phyloP scores from a whole-genome alignment of 306 rosid species.

The Quercus dentata region DNA sequence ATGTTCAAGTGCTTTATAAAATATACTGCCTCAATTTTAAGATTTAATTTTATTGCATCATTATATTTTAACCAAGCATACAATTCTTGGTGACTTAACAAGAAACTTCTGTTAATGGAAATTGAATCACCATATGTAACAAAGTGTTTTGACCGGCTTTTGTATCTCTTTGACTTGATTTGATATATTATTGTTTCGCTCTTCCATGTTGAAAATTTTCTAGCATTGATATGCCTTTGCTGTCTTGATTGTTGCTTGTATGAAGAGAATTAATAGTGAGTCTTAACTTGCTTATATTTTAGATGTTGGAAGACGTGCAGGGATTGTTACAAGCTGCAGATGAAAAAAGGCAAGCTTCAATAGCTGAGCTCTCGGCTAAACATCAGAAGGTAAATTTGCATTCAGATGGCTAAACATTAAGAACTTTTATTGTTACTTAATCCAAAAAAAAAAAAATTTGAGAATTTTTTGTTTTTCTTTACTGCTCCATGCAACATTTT shows the following conservation, averaged over 20 bases:
- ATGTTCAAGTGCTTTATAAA: constrained; percentile 1
- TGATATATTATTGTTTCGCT: background rate
- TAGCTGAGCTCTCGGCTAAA: constrained; percentile 84
- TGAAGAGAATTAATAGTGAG: background rate
- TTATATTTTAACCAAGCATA: background rate
- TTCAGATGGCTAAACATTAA: background rate
- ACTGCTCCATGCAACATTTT: constrained; percentile 5
- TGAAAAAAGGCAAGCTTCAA: constrained; percentile 81
- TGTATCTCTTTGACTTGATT: background rate
- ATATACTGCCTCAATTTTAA: background rate
- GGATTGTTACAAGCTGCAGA: constrained; percentile 85
- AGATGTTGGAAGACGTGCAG: constrained; percentile 85
- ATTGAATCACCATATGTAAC: background rate
- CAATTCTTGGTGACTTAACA: background rate
- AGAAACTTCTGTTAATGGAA: background rate
- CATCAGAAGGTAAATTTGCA: constrained; percentile 71
- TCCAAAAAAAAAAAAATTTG: too few relatives aligned
- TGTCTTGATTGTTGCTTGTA: background rate
- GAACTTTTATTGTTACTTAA: too few relatives aligned
- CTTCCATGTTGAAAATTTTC: background rate
- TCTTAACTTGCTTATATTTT: constrained; percentile 18
- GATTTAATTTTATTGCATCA: background rate
- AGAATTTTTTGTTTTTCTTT: background rate
- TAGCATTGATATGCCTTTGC: constrained; percentile 3
- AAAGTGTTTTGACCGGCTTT: background rate